Evolutionary conservation across 2,329 filamentous ascomycete genomes (phyloP), one percentile per base, ranked within the genome.

Genomic region (Furcasterigmium furcatum): DNA sequence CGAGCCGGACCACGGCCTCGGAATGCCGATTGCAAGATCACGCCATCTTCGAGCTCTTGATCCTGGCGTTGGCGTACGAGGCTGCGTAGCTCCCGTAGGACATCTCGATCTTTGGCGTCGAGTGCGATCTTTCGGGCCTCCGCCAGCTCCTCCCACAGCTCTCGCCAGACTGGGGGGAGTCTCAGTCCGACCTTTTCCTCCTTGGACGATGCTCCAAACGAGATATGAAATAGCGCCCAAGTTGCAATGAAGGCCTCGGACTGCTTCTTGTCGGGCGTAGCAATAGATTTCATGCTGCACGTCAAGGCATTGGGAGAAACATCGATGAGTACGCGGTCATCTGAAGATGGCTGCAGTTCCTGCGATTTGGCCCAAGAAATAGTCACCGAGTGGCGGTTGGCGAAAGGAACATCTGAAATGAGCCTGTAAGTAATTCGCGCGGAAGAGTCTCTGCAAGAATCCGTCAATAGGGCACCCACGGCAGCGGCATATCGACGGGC

Each of bases 191-290:
- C 80, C 62, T 95, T 97, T 52, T 95, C 90, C 58, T 97, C 92
- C 55, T 89, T 94, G 0, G 80, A 67, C 14, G 84, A 88, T n/a
- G 80, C 77, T 2, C 83, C 82, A 52, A 91, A 96, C 16, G 34
- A 36, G 1, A 95, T 74, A 34, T 88, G 77, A 61, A 95, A 96
- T 2, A 99, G 69, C 2, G 87, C 89, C 12, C 82, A 76, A 0
- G 91, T 95, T 6, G 91, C 88, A 35, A 94, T 78, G 55, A 85
- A 97, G 2, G 85, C 85, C 63, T 97, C 91, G 6, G 94, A 95
- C 61, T 99, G 91, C 52, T 84, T 82, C 12, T 74, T 55, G 44
- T 90, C 86, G 1, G 90, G 82, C 0, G 90, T 86, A 10, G 90
- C 87, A 36, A 95, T 66, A 0, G 77, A 75, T 4, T 70, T 74